Percentiles rank a stretch among this genome's conserved stretches.
These are phyloP conservation scores for Metschnikowia lochheadii DNA, from an alignment of 805 yeast genomes.

Conservation along the genomic window DNA sequence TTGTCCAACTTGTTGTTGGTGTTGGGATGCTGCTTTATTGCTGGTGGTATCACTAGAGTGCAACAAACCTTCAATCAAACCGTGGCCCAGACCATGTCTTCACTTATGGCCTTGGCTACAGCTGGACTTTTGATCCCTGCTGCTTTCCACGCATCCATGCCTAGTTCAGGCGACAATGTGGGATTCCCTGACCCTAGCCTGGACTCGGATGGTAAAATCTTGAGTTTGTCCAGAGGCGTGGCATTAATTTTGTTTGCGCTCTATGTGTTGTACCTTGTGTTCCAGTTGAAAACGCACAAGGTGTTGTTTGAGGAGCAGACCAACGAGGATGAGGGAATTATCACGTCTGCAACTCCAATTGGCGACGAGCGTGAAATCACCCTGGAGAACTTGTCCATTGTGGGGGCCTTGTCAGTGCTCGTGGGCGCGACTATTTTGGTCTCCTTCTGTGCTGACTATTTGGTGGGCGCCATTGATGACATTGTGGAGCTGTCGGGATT, in stretches of 20 bases:
- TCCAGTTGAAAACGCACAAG: constrained; percentile 87
- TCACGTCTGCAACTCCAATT: constrained; percentile 27
- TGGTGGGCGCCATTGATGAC: constrained; percentile 90
- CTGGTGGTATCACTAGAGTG: constrained; percentile 83
- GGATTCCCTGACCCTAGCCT: constrained; percentile 38
- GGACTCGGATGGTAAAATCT: constrained; percentile 45
- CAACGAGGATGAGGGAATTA: constrained; percentile 40
- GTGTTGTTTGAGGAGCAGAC: constrained; percentile 60
- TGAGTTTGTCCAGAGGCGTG: constrained; percentile 81
- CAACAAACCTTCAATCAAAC: constrained; percentile 92
- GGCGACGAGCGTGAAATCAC: constrained; percentile 18
- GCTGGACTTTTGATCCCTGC: constrained; percentile 92
- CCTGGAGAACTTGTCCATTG: constrained; percentile 44
- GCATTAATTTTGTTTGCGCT: constrained; percentile 72
- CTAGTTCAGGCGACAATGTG: constrained; percentile 33
- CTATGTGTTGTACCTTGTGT: constrained; percentile 73
- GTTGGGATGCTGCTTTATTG: constrained; percentile 90
- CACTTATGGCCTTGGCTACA: constrained; percentile 85
- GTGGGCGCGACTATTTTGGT: constrained; percentile 70
- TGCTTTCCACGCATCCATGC: constrained; percentile 84
- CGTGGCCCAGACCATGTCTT: constrained; percentile 97
- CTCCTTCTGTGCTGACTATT: constrained; percentile 86
- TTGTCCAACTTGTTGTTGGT: constrained; percentile 84
- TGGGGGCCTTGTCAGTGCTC: constrained; percentile 53
- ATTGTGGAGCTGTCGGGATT: constrained; percentile 81